Evolutionary conservation across 2,329 filamentous ascomycete genomes (phyloP), one percentile per base, ranked within the genome.

Genomic region (Neoscytalidium dimidiatum): DNA sequence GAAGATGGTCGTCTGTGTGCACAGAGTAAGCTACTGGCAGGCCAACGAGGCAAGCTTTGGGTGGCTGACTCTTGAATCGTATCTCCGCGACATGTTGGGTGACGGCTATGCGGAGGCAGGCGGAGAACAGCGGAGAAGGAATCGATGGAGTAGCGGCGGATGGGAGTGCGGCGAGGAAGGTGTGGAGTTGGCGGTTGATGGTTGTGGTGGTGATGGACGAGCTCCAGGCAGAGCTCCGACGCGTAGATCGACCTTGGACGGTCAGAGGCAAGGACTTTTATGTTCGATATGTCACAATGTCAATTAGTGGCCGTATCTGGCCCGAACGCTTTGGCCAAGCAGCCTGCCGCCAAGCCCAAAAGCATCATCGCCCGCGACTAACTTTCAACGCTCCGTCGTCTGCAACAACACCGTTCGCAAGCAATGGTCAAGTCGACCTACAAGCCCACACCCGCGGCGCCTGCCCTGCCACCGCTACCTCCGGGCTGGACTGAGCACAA

Each of bases 401-500:
- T n/a, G n/a, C 49, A n/a, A 35, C 61, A 21, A 26, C 48, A 21
- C 46, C 70, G 35, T 67, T 63, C 53, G 65, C 46, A 26, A 56
- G 31, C 51, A 31, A 92, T 92, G 90, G 81, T 94, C 56, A 92
- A 88, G 74, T 92, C 90, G 21, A 94, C 91, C n/a, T 88, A 94
- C 77, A 87, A 86, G 66, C 83, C 87, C 23, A 84, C 85, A 9
- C 71, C 79, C 0, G 69, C 52, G 74, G 74, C 80, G 41, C 66
- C 72, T 21, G 71, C 70, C 1, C 69, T 73, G 4, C 82, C 86
- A 51, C 87, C 91, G 38, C 82, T 97, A 0, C 90, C 89, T 29
- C 83, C 89, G 48, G 93, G 92, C 68, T 97, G 94, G 94, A 92
- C 91, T n/a, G 92, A 96, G 77, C 93, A 97, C 80, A 94, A 89